Percentiles rank a stretch among this genome's conserved stretches.
Evolutionary conservation across 495 filamentous ascomycete species (phyloP).

Genomic region (Tuber indicum): DNA sequence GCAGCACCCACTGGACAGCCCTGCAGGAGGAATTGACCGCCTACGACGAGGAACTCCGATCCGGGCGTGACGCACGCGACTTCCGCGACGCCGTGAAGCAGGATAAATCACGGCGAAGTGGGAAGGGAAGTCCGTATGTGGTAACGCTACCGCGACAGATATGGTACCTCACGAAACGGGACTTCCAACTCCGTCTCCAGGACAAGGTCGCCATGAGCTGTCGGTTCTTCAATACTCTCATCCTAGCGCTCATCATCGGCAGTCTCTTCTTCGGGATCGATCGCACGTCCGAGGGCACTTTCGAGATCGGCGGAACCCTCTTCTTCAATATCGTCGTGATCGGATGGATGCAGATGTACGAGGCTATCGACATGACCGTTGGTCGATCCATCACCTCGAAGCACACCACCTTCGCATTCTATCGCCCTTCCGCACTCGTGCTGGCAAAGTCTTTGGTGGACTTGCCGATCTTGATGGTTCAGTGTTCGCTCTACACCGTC

Average conservation of each 20-base stretch:
- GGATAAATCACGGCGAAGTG: conserved; percentile 60
- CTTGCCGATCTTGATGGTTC: conserved; percentile 57
- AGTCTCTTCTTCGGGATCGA: conserved; percentile 68
- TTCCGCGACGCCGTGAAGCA: conserved; percentile 66
- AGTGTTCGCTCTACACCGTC: conserved; percentile 59
- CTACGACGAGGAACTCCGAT: conserved; percentile 57
- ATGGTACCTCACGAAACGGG: conserved; percentile 60
- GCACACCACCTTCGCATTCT: conserved; percentile 65
- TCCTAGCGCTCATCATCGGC: conserved; percentile 67
- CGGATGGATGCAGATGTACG: conserved; percentile 44
- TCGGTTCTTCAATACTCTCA: conserved; percentile 69
- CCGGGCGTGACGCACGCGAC: conserved; percentile 59
- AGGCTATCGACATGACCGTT: conserved; percentile 39
- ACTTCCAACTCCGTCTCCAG: conserved; percentile 69
- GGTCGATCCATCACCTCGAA: conserved; percentile 62
- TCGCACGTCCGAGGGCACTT: conserved; percentile 50
- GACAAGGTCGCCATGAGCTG: conserved; percentile 68
- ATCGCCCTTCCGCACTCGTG: conserved; percentile 63
- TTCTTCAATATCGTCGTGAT: conserved; percentile 56
- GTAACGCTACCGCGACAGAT: conserved; percentile 56
- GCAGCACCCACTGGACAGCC: conserved; percentile 43
- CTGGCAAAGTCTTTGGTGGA: conserved; percentile 66
- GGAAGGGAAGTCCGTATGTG: conserved; percentile 59
- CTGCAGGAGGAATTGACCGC: conserved; percentile 51
- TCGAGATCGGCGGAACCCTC: conserved; percentile 52